Evolutionary conservation across 2,329 filamentous ascomycete species (phyloP).

Genomic region (Phialophora macrospora): DNA sequence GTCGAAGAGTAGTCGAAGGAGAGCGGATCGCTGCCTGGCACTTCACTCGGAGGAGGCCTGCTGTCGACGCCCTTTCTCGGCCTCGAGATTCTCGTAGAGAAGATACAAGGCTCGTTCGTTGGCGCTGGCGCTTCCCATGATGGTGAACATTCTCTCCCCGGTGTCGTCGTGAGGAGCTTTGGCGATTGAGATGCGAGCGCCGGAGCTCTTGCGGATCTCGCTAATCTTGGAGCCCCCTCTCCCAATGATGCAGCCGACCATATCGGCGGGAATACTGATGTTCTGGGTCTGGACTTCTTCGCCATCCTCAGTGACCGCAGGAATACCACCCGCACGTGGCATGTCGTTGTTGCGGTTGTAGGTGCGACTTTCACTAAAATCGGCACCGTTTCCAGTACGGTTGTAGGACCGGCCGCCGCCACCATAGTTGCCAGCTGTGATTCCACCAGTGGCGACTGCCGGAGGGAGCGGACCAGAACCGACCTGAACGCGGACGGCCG

Average conservation of each 20-base stretch:
- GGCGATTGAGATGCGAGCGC: conserved; percentile 95
- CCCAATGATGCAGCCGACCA: conserved; percentile 99
- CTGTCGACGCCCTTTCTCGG: conserved; percentile 97
- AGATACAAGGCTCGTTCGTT: conserved; percentile 97
- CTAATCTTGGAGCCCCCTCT: conserved; percentile 95
- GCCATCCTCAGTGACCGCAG: conserved; percentile 91
- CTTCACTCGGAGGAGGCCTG: conserved; percentile 67
- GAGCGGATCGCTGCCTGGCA: conserved; percentile 1
- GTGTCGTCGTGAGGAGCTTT: conserved; percentile 97
- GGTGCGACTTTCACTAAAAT: conserved; percentile 84
- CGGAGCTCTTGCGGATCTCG: conserved; percentile 96
- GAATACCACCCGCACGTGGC: conserved; percentile 64
- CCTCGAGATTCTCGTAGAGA: conserved; percentile 97
- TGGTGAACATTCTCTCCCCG: conserved; percentile 99
- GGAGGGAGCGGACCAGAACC: conserved; percentile 60
- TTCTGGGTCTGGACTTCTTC: conserved; percentile 99
- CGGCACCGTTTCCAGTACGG: conserved; percentile 92
- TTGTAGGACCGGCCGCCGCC: conserved; percentile 75
- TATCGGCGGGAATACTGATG: conserved; percentile 98
- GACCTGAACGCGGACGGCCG: conserved; percentile 82
- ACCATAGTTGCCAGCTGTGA: conserved; percentile 51
- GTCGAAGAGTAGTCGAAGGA: conserved; percentile 27
- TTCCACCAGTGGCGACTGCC: conserved; percentile 52
- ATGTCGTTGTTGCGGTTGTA: conserved; percentile 77
- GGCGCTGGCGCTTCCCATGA: conserved; percentile 90